Percentiles rank a stretch among this genome's conserved stretches.
Conservation (phyloP, 169 alveolate genomes). For the Plasmodium coatneyi region DNA sequence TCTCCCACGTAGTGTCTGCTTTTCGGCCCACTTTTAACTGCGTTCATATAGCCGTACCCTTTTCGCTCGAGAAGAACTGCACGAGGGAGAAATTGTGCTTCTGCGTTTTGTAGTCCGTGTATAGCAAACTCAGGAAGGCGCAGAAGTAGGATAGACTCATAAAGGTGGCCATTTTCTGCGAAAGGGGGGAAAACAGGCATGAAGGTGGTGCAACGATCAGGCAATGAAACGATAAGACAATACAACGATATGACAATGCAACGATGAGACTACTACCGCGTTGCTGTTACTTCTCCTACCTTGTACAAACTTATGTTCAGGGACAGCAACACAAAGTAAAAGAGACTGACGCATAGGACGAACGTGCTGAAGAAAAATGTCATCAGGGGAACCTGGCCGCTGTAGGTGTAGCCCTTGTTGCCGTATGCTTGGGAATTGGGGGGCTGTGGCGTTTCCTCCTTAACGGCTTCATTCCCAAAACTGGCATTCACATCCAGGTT, state of each 20-base stretch:
- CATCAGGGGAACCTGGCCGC: conserved; percentile 15
- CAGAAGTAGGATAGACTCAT: conserved; percentile 36
- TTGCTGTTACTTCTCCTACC: background rate
- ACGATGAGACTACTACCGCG: background rate
- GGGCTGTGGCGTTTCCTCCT: conserved; percentile 37
- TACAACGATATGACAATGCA: background rate
- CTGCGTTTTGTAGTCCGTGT: conserved; percentile 52
- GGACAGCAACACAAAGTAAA: conserved; percentile 37
- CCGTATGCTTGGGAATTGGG: conserved; percentile 11
- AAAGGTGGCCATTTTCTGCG: conserved; percentile 62
- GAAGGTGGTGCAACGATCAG: background rate
- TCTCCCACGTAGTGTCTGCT: background rate
- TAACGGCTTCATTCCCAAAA: background rate
- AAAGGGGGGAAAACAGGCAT: background rate
- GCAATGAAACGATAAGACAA: background rate
- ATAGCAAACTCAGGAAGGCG: conserved; percentile 28
- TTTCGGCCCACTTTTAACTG: background rate
- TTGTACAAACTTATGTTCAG: conserved; percentile 46
- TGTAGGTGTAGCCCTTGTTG: conserved; percentile 11
- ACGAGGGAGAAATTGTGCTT: conserved; percentile 49
- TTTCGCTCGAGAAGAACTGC: conserved; percentile 59
- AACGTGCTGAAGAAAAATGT: conserved; percentile 26
- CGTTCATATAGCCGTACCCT: conserved; percentile 21
- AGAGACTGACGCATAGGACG: conserved; percentile 33
- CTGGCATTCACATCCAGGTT: conserved; percentile 41